Conservation (phyloP, 1,284 basidiomycete genomes). For the Ceratobasidium sp. region DNA sequence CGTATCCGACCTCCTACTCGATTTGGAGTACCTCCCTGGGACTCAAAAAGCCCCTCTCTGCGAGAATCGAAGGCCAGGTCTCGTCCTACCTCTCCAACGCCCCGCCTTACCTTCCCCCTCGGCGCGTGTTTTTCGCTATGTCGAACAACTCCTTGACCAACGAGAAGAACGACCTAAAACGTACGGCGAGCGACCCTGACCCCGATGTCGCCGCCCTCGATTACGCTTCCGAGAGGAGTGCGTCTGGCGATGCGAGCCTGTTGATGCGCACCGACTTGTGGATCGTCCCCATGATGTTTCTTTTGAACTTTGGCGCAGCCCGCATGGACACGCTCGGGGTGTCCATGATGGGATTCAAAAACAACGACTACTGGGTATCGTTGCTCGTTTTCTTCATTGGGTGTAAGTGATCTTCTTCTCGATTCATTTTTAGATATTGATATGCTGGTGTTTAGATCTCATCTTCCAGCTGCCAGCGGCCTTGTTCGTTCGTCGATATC, state of each 20-base stretch:
- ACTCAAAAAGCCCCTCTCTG: slow-evolving; percentile 14
- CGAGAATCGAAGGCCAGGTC: not conserved
- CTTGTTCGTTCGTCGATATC: slow-evolving; percentile 28
- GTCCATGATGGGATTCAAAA: slow-evolving; percentile 38
- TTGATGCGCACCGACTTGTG: slow-evolving; percentile 24
- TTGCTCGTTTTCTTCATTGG: slow-evolving; percentile 40
- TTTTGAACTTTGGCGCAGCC: slow-evolving; percentile 38
- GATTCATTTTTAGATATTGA: not conserved
- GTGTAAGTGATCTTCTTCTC: slow-evolving; percentile 2
- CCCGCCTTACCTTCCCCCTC: not conserved
- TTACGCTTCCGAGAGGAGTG: slow-evolving; percentile 15
- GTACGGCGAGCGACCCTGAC: not conserved
- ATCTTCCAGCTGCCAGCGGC: slow-evolving; percentile 36
- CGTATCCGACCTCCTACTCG: not conserved
- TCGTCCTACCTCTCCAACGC: slow-evolving; percentile 12
- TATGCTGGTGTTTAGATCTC: slow-evolving; percentile 2
- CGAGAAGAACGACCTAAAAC: slow-evolving; percentile 20
- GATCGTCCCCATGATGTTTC: slow-evolving; percentile 24
- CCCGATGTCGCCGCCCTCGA: slow-evolving; percentile 32
- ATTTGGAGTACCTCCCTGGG: not conserved
- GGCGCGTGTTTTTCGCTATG: not conserved
- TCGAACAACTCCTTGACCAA: slow-evolving; percentile 5
- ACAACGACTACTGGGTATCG: slow-evolving; percentile 42
- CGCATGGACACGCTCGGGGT: slow-evolving; percentile 39
- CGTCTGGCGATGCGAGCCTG: not conserved